Percentiles rank a stretch among this genome's conserved stretches.
Conservation (phyloP, 805 yeast genomes). For the Candida ponderosae region DNA sequence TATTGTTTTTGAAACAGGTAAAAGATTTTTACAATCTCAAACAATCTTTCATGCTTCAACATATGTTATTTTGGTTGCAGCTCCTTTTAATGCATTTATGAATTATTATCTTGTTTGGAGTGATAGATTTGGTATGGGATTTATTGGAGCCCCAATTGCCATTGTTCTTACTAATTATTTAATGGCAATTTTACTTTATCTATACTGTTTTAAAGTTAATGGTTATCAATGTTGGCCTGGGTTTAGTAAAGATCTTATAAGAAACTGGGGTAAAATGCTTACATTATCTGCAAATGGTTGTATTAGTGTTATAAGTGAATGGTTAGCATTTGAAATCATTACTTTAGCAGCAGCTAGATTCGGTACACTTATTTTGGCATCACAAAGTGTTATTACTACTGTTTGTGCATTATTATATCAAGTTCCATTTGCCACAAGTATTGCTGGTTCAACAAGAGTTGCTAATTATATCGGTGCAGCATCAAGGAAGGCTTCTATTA, state of each 20-base stretch:
- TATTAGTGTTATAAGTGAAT: conserved; percentile 71
- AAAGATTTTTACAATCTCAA: conserved; percentile 69
- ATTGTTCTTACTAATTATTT: conserved; percentile 65
- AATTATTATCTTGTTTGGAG: conserved; percentile 70
- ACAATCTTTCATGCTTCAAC: conserved; percentile 78
- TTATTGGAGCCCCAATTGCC: conserved; percentile 70
- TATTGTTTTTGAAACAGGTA: conserved; percentile 60
- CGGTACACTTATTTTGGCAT: conserved; percentile 61
- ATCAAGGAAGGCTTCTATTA: conserved; percentile 33
- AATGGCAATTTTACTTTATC: conserved; percentile 51
- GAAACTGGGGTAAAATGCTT: conserved; percentile 60
- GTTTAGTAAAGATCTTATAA: conserved; percentile 34
- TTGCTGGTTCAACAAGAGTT: conserved; percentile 68
- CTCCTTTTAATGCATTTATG: conserved; percentile 63
- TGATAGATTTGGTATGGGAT: conserved; percentile 54
- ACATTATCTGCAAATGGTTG: conserved; percentile 63
- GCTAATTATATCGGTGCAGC: conserved; percentile 73
- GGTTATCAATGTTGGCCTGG: conserved; percentile 61
- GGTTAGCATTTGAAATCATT: conserved; percentile 69
- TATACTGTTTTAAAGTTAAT: conserved; percentile 47
- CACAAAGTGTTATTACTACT: conserved; percentile 67
- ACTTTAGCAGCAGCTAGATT: conserved; percentile 62
- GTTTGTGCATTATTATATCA: conserved; percentile 64
- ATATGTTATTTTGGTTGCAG: conserved; percentile 59
- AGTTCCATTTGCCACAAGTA: conserved; percentile 67